Percentiles rank a stretch among this genome's conserved stretches.
Conservation (phyloP, 1,284 basidiomycete genomes). For the Veloboletus limbatus region DNA sequence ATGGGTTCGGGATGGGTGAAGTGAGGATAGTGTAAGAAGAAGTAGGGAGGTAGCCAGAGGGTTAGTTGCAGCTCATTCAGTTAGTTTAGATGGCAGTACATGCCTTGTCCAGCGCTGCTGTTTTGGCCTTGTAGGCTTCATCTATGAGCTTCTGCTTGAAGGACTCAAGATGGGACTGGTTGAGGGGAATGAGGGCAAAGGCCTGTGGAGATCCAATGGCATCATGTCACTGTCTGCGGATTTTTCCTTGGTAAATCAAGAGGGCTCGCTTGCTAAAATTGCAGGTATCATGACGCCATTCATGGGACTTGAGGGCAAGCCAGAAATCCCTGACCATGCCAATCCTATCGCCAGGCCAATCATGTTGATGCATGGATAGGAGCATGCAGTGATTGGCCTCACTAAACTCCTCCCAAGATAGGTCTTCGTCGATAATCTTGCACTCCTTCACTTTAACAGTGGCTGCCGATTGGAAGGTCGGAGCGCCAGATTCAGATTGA, state of each 20-base stretch:
- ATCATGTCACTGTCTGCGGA: not conserved
- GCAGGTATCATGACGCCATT: not conserved
- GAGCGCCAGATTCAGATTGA: not conserved
- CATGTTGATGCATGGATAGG: not conserved
- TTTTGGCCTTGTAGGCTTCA: no score
- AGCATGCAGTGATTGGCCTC: slow-evolving; percentile 1
- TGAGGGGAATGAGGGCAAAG: no score
- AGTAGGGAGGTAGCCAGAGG: no score
- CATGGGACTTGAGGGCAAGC: not conserved
- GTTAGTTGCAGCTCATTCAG: no score
- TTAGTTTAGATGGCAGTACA: no score
- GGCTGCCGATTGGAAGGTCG: not conserved
- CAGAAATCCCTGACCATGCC: not conserved
- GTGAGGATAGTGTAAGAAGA: no score
- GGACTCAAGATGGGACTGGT: no score
- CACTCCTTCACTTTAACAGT: not conserved
- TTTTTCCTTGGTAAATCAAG: not conserved
- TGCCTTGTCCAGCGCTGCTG: no score
- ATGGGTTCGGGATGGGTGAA: no score
- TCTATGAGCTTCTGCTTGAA: no score
- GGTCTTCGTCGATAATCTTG: not conserved
- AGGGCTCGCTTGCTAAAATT: not conserved
- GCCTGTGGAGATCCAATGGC: no score
- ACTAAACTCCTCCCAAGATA: slow-evolving; percentile 2
- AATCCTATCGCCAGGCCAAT: not conserved